Percentiles rank a stretch among this genome's conserved stretches.
Evolutionary conservation across 2,329 filamentous ascomycete species (phyloP).

Genomic region (Lachnellula subtilissima): DNA sequence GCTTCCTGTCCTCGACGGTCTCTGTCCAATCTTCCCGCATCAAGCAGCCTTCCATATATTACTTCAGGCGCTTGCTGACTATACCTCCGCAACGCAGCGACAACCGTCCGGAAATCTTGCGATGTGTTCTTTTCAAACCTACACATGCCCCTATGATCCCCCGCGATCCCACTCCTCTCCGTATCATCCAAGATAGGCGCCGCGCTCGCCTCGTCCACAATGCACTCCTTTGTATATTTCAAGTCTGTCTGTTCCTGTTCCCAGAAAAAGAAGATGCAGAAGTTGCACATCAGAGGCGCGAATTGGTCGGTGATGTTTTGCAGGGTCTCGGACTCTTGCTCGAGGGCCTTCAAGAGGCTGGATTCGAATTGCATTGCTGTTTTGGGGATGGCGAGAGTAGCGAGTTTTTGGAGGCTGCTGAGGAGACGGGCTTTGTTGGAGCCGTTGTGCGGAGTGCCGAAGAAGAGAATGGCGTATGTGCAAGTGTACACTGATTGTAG

Average conservation of each 20-base stretch:
- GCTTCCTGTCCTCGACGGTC: too few relatives aligned
- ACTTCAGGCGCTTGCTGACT: not conserved
- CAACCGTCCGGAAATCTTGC: not conserved
- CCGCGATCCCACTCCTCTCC: slow-evolving; percentile 32
- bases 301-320: slow-evolving; percentile 38
- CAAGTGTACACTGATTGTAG: slow-evolving; percentile 35
- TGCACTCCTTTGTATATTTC: slow-evolving; percentile 42
- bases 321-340: slow-evolving; percentile 38
- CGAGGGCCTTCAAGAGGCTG: slow-evolving; percentile 50
- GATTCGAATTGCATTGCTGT: slow-evolving; percentile 27
- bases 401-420: slow-evolving; percentile 27
- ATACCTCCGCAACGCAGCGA: not conserved
- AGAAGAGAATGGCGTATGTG: slow-evolving; percentile 35
- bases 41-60: not conserved
- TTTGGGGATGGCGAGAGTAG: slow-evolving; percentile 27
- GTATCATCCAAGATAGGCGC: slow-evolving; percentile 46
- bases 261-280: slow-evolving; percentile 38
- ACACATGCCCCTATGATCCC: slow-evolving; percentile 7
- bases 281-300: slow-evolving; percentile 33
- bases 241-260: slow-evolving; percentile 35
- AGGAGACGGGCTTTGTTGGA: slow-evolving; percentile 31
- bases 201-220: slow-evolving; percentile 65
- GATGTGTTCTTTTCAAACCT: not conserved
- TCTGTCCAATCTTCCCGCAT: too few relatives aligned
- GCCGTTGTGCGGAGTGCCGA: slow-evolving; percentile 35